Conservation (phyloP, 768 basidiomycete genomes). For the Hemileccinum rubropunctum region DNA sequence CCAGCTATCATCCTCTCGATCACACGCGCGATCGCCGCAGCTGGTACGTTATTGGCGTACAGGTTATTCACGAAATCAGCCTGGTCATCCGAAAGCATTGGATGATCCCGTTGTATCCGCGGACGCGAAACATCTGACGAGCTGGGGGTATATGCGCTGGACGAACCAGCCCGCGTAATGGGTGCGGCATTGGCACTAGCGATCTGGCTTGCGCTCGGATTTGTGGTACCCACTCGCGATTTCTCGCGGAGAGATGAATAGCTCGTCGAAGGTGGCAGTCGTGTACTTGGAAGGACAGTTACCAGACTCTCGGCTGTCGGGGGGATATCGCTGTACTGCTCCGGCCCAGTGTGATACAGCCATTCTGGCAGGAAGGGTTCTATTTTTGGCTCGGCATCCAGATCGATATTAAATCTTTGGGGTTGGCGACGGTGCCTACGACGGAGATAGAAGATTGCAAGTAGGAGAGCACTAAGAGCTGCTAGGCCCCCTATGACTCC, state of each 20-base stretch:
- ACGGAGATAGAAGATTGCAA: slow-evolving; percentile 4
- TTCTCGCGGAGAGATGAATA: slow-evolving; percentile 1
- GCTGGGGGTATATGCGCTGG: neutral
- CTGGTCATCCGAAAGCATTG: slow-evolving; percentile 16
- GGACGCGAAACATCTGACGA: slow-evolving; percentile 1
- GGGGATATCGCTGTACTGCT: neutral
- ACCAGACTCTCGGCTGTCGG: neutral
- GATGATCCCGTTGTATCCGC: slow-evolving; percentile 7
- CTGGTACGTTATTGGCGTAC: slow-evolving; percentile 14
- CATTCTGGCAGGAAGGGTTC: slow-evolving; percentile 4
- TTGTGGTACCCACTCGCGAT: neutral
- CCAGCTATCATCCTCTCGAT: slow-evolving; percentile 21
- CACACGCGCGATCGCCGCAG: slow-evolving; percentile 15
- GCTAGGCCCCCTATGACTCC: too few relatives aligned
- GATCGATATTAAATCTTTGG: neutral
- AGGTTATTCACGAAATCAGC: slow-evolving; percentile 18
- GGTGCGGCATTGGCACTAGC: neutral
- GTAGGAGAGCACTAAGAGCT: slow-evolving; percentile 1
- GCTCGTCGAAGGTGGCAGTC: neutral
- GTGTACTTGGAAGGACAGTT: neutral
- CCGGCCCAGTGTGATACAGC: neutral
- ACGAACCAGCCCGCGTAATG: neutral
- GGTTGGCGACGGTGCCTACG: neutral
- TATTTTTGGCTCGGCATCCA: neutral
- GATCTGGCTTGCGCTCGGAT: neutral